Evolutionary conservation across 169 alveolate genomes (phyloP).

Genomic region (Plasmodium billcollinsi): DNA sequence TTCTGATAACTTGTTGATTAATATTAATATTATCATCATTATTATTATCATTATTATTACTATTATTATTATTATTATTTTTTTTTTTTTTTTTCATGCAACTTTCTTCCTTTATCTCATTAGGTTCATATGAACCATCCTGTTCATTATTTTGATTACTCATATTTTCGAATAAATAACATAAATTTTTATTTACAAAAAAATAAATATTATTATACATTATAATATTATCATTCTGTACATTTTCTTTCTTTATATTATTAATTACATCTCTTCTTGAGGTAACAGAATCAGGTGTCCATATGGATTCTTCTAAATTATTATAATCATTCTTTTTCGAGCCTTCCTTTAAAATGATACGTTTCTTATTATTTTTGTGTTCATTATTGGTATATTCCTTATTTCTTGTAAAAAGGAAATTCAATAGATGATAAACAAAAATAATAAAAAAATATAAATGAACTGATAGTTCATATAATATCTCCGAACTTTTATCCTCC

Average conservation of each 20-base stretch:
- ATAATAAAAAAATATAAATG: conserved; percentile 28
- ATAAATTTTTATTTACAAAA: background rate
- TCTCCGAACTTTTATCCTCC: background rate
- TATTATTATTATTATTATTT: background rate
- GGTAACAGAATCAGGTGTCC: background rate
- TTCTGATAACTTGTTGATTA: background rate
- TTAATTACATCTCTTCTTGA: background rate
- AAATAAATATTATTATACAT: background rate
- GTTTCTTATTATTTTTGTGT: background rate
- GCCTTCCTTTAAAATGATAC: background rate
- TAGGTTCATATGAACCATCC: background rate
- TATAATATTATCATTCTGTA: background rate
- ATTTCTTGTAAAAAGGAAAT: background rate
- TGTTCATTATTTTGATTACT: background rate
- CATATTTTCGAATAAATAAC: background rate
- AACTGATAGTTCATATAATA: conserved; percentile 25
- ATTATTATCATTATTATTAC: background rate
- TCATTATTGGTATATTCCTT: no score
- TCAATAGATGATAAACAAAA: conserved; percentile 17
- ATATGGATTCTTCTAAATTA: background rate
- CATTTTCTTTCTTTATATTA: background rate
- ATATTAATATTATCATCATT: background rate
- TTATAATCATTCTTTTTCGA: background rate
- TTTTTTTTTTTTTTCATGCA: background rate
- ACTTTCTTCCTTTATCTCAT: background rate